Evolutionary conservation across 2,329 filamentous ascomycete species (phyloP).

Genomic region (Verticillium nubilum): DNA sequence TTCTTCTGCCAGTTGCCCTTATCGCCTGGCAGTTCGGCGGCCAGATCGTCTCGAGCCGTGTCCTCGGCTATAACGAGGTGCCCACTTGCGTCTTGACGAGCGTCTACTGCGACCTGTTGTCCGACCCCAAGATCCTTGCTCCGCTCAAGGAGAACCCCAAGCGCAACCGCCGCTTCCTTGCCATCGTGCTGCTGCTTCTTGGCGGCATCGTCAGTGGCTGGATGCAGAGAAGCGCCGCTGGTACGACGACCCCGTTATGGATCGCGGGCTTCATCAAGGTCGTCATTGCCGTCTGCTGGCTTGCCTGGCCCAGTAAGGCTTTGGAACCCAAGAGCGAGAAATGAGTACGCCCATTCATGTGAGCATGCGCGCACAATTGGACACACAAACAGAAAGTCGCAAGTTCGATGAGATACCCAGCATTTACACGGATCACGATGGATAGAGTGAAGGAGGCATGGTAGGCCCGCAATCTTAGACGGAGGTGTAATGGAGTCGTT

Average conservation of each 20-base stretch:
- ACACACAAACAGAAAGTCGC: not conserved
- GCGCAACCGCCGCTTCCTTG: slow-evolving; percentile 39
- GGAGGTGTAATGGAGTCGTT: not conserved
- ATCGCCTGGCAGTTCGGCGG: slow-evolving; percentile 49
- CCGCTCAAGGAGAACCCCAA: slow-evolving; percentile 35
- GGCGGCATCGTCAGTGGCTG: slow-evolving; percentile 44
- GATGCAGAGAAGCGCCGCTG: slow-evolving; percentile 35
- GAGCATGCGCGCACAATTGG: not conserved
- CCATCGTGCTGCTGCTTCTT: slow-evolving; percentile 37
- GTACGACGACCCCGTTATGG: slow-evolving; percentile 38
- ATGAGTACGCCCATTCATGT: slow-evolving; percentile 1
- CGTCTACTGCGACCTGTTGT: slow-evolving; percentile 47
- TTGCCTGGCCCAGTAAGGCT: slow-evolving; percentile 22
- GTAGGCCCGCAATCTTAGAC: not conserved
- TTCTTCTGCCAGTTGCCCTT: slow-evolving; percentile 37
- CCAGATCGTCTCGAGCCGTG: slow-evolving; percentile 44
- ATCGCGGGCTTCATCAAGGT: slow-evolving; percentile 39
- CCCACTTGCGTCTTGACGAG: slow-evolving; percentile 51
- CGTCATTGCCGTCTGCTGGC: slow-evolving; percentile 28
- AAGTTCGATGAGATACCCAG: not conserved
- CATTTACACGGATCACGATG: not conserved
- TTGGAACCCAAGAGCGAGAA: slow-evolving; percentile 9
- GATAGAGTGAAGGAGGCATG: not conserved
- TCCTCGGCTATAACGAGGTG: slow-evolving; percentile 46
- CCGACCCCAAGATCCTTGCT: slow-evolving; percentile 41